Evolutionary conservation across 208 protist species (phyloP).

Genomic region (Strigomonas galati): DNA sequence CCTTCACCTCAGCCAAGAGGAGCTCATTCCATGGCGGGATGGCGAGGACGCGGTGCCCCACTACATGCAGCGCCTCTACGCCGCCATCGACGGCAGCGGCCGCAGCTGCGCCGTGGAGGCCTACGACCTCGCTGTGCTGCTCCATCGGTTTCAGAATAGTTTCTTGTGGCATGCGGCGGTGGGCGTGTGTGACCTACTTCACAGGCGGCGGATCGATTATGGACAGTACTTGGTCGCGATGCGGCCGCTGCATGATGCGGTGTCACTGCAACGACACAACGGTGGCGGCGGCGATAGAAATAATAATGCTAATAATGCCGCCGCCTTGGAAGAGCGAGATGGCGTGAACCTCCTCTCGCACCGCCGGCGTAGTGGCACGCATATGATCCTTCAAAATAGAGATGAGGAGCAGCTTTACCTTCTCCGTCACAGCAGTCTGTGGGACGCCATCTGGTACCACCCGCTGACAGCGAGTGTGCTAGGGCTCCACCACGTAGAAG

Average conservation of each 20-base stretch:
- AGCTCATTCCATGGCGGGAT: slow-evolving; percentile 49
- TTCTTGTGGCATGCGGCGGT: slow-evolving; percentile 84
- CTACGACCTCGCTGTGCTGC: slow-evolving; percentile 71
- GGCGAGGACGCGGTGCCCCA: slow-evolving; percentile 31
- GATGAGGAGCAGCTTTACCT: slow-evolving; percentile 80
- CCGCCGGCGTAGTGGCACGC: slow-evolving; percentile 4
- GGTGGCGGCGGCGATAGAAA: slow-evolving; percentile 36
- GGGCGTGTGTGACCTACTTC: slow-evolving; percentile 76
- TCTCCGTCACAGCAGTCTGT: slow-evolving; percentile 72
- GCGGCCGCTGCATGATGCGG: slow-evolving; percentile 75
- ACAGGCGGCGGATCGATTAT: slow-evolving; percentile 76
- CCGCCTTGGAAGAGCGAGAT: slow-evolving; percentile 25
- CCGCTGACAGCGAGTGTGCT: slow-evolving; percentile 67
- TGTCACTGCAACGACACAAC: slow-evolving; percentile 43
- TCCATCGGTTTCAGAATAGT: slow-evolving; percentile 58
- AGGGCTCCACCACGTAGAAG: slow-evolving; percentile 76
- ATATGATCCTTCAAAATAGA: slow-evolving; percentile 69
- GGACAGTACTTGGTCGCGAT: slow-evolving; percentile 76
- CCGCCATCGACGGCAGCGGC: slow-evolving; percentile 55
- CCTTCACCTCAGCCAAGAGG: slow-evolving; percentile 39
- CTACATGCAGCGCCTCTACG: slow-evolving; percentile 58
- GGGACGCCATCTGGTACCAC: slow-evolving; percentile 83
- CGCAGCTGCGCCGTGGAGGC: slow-evolving; percentile 72
- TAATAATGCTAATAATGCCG: slow-evolving; percentile 12
- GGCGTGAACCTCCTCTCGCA: not conserved